Percentiles rank a stretch among this genome's conserved stretches.
These are phyloP conservation scores for Dissoconium aciculare DNA, from an alignment of 2,329 filamentous ascomycete species.

Conservation along the genomic window DNA sequence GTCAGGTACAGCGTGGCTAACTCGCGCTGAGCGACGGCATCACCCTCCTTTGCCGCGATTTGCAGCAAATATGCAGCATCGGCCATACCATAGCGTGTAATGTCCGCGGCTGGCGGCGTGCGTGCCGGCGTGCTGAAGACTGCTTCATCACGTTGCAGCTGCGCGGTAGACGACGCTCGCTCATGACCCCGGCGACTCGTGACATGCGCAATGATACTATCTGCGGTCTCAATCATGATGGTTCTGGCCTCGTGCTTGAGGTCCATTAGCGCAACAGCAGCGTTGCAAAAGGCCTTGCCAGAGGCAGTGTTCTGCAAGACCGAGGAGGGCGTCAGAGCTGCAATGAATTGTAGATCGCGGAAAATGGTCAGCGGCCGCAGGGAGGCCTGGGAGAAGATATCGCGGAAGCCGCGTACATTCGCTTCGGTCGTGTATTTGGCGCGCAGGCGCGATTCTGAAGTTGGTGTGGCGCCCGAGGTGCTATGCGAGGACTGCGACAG, in stretches of 20 bases:
- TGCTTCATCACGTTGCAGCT: constrained; percentile 21
- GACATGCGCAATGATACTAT: constrained; percentile 54
- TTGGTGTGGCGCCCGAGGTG: neutral
- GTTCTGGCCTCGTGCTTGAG: constrained; percentile 78
- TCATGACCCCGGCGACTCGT: constrained; percentile 43
- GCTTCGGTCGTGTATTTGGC: constrained; percentile 5
- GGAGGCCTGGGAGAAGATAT: constrained; percentile 30
- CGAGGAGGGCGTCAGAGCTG: constrained; percentile 43
- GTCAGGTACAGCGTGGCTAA: constrained; percentile 87
- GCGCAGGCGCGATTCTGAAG: neutral
- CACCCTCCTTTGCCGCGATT: constrained; percentile 85
- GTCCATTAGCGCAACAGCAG: constrained; percentile 71
- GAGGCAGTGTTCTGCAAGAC: constrained; percentile 41
- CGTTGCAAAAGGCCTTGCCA: constrained; percentile 77
- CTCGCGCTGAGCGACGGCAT: constrained; percentile 78
- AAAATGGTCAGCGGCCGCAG: constrained; percentile 35
- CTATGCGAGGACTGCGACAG: constrained; percentile 8
- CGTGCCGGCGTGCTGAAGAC: constrained; percentile 17
- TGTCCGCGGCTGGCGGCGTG: constrained; percentile 17
- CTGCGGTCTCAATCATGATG: constrained; percentile 64
- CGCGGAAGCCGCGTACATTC: constrained; percentile 15
- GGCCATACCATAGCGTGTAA: constrained; percentile 53
- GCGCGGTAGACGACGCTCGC: constrained; percentile 19
- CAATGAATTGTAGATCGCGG: constrained; percentile 40
- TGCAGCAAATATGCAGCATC: constrained; percentile 83